Percentiles rank a stretch among this genome's conserved stretches.
These are phyloP conservation scores for Globisporangium emineosum DNA, from an alignment of 352 stramenopile species.

Conservation along the genomic window DNA sequence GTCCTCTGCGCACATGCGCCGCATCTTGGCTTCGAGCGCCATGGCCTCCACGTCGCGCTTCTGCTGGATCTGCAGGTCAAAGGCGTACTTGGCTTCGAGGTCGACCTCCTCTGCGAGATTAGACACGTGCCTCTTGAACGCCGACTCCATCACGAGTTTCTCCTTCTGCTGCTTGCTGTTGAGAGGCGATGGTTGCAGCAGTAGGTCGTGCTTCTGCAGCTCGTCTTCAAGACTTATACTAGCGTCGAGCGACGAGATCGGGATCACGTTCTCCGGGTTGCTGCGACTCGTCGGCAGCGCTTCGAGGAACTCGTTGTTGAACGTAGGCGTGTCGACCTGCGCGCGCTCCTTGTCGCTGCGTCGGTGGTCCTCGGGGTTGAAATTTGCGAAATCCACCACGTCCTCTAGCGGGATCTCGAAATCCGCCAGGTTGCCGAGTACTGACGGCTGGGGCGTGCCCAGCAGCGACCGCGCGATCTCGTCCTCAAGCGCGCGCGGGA, in stretches of 20 bases:
- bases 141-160: conserved; percentile 53
- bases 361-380: conserved; percentile 23
- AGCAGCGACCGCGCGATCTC: conserved; percentile 60
- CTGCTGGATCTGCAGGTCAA: conserved; percentile 53
- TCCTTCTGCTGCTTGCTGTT: conserved; percentile 10
- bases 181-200: conserved; percentile 31
- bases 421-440: conserved; percentile 49
- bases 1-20: conserved; percentile 45
- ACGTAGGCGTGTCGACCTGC: conserved; percentile 19
- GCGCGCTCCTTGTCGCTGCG: conserved; percentile 14
- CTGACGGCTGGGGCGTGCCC: conserved; percentile 31
- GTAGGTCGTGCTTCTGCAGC: conserved; percentile 40
- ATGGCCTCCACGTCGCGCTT: conserved; percentile 51
- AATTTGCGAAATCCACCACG: conserved; percentile 19
- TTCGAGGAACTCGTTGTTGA: conserved; percentile 34
- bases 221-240: conserved; percentile 48
- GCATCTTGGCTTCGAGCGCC: conserved; percentile 44
- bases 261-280: conserved; percentile 54
- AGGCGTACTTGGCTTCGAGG: conserved; percentile 53
- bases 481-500: conserved; percentile 56
- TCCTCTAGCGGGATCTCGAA: conserved; percentile 58
- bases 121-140: conserved; percentile 56
- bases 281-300: conserved; percentile 44
- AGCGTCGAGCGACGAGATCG: conserved; percentile 4
- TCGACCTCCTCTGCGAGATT: conserved; percentile 50